These are phyloP conservation scores for Rhizophagus sp. DNA, from an alignment of 192 early-diverging fungal species.

Conservation along the genomic window DNA sequence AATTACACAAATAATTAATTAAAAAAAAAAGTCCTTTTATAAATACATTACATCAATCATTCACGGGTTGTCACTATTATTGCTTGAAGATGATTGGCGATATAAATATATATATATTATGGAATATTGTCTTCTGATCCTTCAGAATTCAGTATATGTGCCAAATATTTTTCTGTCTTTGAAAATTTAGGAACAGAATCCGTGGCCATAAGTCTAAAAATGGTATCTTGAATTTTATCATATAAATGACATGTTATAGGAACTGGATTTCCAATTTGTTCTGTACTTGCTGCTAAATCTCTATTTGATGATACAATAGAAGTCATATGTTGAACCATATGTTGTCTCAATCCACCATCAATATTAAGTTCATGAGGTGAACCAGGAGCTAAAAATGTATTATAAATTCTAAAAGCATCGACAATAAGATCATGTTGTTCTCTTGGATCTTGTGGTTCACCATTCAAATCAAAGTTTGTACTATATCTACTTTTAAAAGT, in stretches of 20 bases:
- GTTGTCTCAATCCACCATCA: constrained; percentile 49
- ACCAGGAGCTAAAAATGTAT: constrained; percentile 48
- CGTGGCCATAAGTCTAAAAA: constrained; percentile 71
- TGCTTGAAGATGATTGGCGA: background rate
- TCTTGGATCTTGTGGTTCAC: background rate
- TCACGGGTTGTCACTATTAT: background rate
- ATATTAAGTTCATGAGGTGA: constrained; percentile 55
- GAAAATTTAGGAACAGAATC: constrained; percentile 79
- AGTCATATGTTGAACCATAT: constrained; percentile 50
- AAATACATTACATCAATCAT: no score
- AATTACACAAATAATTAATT: no score
- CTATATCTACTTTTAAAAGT: constrained; percentile 48
- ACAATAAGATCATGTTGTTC: constrained; percentile 48
- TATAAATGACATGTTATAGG: constrained; percentile 45
- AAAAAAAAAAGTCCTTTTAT: no score
- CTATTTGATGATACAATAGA: constrained; percentile 37
- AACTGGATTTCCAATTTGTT: no score
- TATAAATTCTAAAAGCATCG: constrained; percentile 55
- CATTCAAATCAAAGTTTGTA: background rate
- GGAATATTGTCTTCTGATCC: background rate
- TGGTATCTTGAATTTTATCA: constrained; percentile 64
- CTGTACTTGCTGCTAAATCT: constrained; percentile 28
- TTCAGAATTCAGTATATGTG: background rate
- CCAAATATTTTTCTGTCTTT: constrained; percentile 55
- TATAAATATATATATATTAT: no score